Base-by-base conservation (phyloP, 305 asterid genomes). In the Euphrasia arctica region DNA sequence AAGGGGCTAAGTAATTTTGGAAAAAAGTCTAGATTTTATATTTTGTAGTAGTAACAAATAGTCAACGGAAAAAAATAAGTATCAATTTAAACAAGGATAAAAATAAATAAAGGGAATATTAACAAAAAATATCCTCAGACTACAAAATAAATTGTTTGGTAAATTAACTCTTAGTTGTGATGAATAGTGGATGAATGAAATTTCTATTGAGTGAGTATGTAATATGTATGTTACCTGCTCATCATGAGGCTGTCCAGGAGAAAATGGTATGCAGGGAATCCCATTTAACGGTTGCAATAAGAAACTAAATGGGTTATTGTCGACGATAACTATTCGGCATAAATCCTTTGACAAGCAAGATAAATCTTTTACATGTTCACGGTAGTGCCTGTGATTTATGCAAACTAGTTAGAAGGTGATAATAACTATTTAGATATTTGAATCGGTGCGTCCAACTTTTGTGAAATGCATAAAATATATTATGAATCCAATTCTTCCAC, bases 271-370 rank as follows among this genome's bases (percentile, higher is more conserved):
- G 77, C 98, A 91, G 6, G 98, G 98, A 72, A 89, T 87, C 69
- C 98, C 98, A 69, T 91, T 91, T 56, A 81, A 66, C 52, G 98
- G 98, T 80, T 91, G 98, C 81, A 91, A 74, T 67, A 91, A 74
- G 85, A 91, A 91, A 79, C 98, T 91, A 70, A 89, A 91, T 4
- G 98, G 98, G 72, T 91, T 89, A 70, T 92, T 92, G 80, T 91
- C 98, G 48, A 91, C 98, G 66, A 89, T 87, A 58, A 91, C 98
- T 47, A 70, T 78, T 70, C 91, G 83, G 60, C 85, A 66, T 47
- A 89, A 62, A 68, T 91, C 91, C 70, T 82, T 82, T 15, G 98
- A 80, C 77, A 89, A 69, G 80, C 88, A 72, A 9, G 85, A 75
- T 64, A 91, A 78, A 70, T 91, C 98, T 77, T 91, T 91, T 66